Conservation (phyloP, 2,329 filamentous ascomycete species). For the Trichoderma sp. region DNA sequence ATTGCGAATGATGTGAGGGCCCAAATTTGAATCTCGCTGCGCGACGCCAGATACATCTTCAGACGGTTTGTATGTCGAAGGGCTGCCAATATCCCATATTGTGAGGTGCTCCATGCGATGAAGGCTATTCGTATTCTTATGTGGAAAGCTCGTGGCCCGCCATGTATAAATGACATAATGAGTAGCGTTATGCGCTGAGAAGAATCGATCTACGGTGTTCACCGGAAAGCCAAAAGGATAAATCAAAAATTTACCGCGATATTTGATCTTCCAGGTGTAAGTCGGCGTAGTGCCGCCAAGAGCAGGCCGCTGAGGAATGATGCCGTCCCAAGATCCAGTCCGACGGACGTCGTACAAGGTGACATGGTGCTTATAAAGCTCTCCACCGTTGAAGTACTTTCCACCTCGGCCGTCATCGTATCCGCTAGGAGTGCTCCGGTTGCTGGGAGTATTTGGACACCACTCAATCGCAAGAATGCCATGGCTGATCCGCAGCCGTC, state of each 20-base stretch:
- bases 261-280: slow-evolving; percentile 48
- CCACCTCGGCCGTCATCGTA: too few species aligned
- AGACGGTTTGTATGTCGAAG: slow-evolving; percentile 55
- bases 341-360: slow-evolving; percentile 58
- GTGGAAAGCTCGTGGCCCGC: slow-evolving; percentile 58
- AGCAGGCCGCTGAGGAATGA: slow-evolving; percentile 1
- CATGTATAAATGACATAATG: slow-evolving; percentile 67
- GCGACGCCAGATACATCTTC: slow-evolving; percentile 45
- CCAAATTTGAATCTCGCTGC: slow-evolving; percentile 42
- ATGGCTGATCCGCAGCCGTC: slow-evolving; percentile 57
- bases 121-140: slow-evolving; percentile 37
- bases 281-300: background rate
- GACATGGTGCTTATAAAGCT: slow-evolving; percentile 61
- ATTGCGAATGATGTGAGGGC: slow-evolving; percentile 52
- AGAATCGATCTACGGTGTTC: slow-evolving; percentile 62
- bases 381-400: too few species aligned
- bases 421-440: too few species aligned
- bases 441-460: slow-evolving; percentile 58
- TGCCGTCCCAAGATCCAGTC: background rate
- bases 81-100: slow-evolving; percentile 61
- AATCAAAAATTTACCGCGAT: slow-evolving; percentile 64
- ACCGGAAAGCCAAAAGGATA: slow-evolving; percentile 60
- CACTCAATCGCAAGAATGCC: slow-evolving; percentile 66
- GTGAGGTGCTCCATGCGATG: slow-evolving; percentile 52
- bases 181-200: slow-evolving; percentile 60